Conservation (phyloP, 2,329 filamentous ascomycete genomes). For the Aureobasidium zeae region DNA sequence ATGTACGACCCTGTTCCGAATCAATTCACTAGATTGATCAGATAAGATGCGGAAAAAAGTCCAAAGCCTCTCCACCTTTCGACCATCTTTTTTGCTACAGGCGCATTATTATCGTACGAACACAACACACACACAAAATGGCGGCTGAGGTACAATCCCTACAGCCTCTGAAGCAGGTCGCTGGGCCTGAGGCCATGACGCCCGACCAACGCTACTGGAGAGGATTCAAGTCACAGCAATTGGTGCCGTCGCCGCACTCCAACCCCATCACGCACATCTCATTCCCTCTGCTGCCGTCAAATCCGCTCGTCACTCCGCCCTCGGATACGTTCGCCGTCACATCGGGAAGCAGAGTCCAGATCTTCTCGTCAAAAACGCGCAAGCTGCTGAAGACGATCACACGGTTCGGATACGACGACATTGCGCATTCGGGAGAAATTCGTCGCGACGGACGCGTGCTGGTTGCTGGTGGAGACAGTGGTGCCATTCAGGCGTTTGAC, state of each 20-base stretch:
- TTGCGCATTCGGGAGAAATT: conserved; percentile 81
- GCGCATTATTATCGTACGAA: background rate
- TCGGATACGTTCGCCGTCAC: conserved; percentile 79
- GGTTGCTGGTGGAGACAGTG: conserved; percentile 83
- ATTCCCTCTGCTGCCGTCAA: conserved; percentile 47
- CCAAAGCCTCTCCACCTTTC: conserved; percentile 12
- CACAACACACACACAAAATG: conserved; percentile 53
- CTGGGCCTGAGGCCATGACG: conserved; percentile 72
- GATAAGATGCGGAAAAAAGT: conserved; percentile 11
- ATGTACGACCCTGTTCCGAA: background rate
- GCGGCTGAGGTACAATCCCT: conserved; percentile 76
- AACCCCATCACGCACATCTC: conserved; percentile 88
- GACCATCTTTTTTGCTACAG: conserved; percentile 11
- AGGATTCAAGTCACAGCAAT: conserved; percentile 82
- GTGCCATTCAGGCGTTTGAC: conserved; percentile 92
- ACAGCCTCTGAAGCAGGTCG: conserved; percentile 70
- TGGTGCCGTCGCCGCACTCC: conserved; percentile 82
- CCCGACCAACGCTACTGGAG: conserved; percentile 96
- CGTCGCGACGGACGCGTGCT: conserved; percentile 80
- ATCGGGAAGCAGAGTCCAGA: conserved; percentile 84
- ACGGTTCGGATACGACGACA: conserved; percentile 68
- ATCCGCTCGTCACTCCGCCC: conserved; percentile 37
- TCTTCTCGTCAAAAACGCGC: conserved; percentile 85
- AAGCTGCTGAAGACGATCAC: conserved; percentile 92
- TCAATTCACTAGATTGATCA: conserved; percentile 11